These are phyloP conservation scores for Sclerotinia subarctica DNA, from an alignment of 2,329 filamentous ascomycete genomes.

Conservation along the genomic window DNA sequence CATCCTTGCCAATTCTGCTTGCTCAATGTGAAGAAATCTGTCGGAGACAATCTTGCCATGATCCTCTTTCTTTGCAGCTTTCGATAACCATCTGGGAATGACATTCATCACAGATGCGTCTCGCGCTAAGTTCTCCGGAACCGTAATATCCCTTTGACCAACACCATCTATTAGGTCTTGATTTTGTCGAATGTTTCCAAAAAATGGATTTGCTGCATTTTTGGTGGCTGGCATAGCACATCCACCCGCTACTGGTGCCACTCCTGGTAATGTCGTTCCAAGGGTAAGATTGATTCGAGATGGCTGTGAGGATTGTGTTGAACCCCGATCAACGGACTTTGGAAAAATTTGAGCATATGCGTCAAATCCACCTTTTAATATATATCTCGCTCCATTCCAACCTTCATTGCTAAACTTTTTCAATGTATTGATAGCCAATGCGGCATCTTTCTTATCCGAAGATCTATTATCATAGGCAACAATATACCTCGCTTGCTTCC, in stretches of 20 bases:
- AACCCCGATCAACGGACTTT: conserved; percentile 55
- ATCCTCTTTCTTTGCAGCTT: conserved; percentile 63
- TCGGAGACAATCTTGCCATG: conserved; percentile 78
- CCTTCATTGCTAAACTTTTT: conserved; percentile 90
- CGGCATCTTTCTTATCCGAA: conserved; percentile 73
- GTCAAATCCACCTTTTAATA: conserved; percentile 79
- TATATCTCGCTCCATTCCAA: conserved; percentile 68
- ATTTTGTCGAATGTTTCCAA: conserved; percentile 93
- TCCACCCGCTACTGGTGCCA: conserved; percentile 82
- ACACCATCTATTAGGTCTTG: conserved; percentile 93
- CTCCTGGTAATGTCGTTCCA: conserved; percentile 46
- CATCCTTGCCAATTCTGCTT: conserved; percentile 88
- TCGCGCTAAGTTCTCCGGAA: conserved; percentile 48
- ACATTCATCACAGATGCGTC: conserved; percentile 43
- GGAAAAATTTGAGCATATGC: conserved; percentile 69
- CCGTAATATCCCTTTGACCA: conserved; percentile 68
- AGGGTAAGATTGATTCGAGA: conserved; percentile 51
- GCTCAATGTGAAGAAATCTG: conserved; percentile 80
- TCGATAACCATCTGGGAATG: conserved; percentile 73
- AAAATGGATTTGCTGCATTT: conserved; percentile 80
- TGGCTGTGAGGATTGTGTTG: conserved; percentile 39
- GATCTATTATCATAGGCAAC: conserved; percentile 85
- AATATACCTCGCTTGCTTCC: conserved; percentile 71
- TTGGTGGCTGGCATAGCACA: conserved; percentile 73
- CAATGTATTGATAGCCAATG: conserved; percentile 77